Evolutionary conservation across 1,139 yeast species (phyloP), one percentile per base, ranked within the genome.

Genomic region (Candida pseudocylindracea): DNA sequence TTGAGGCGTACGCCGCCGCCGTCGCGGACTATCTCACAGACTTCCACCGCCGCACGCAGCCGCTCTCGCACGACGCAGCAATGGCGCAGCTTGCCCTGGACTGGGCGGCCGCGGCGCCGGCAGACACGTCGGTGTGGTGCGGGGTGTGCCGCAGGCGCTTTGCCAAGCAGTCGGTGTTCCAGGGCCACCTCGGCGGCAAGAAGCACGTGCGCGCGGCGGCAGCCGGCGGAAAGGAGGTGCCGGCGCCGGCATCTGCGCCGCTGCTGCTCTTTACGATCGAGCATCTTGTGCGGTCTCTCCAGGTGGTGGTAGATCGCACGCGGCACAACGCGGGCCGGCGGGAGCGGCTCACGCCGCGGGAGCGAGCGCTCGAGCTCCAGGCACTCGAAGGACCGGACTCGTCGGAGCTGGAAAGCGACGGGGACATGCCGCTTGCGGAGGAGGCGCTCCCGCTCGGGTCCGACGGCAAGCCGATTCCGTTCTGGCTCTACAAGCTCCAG

Each of bases 381-480:
- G 20, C 20, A 15, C 20, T 15, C 6, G 20, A 15, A 6, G 20
- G 20, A 4, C 20, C 20, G 6, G 4, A 15, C 20, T 15, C 20
- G 9, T 25, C 26, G 3, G 26, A 8, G 6, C 26, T 9, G 10
- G 26, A 25, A 9, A 25, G 26, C 12, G 49, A 45, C 15, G 53
- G 48, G 32, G 45, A 43, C 10, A 45, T 46, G 41, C 39, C 36
- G 34, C 31, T 33, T 29, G 32, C 31, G 36, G 57, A 69, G 36
- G 69, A 74, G 38, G 4, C 20, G 20, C 50, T 80, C 35, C 93
- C 94, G 0, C 39, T 80, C 1, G 96, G 93, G 0, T 65, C 80
- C 28, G 94, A 85, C 50, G 96, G 96, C 0, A 65, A 65, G 30
- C 95, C 96, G 0, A 81, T 88, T 29, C 98, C 98, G 1, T 70